Base-by-base conservation (phyloP, 1,139 yeast genomes). In the Candida buenavistaensis region DNA sequence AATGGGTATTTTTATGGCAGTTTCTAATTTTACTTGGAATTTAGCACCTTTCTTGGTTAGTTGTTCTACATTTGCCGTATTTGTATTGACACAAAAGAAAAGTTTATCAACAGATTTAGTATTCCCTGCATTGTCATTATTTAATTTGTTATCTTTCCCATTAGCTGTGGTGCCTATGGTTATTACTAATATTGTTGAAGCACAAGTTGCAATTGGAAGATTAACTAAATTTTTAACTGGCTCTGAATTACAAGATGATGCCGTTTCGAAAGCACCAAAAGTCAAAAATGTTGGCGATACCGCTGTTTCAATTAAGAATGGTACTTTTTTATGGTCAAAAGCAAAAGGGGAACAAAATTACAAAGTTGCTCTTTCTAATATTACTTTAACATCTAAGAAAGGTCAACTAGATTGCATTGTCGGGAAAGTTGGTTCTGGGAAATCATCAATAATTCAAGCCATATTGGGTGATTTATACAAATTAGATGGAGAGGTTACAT, bases 101-200 rank as follows among this genome's bases (percentile, higher is more conserved):
- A 88, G 96, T 28, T 74, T 92, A 52, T 76, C 94, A 2, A 88
- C 97, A 9, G 97, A 92, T 50, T 73, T 90, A 49, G 97, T 92
- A 8, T 92, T 92, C 76, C 97, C 99, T 10, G 96, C 97, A 1
- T 72, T 92, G 46, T 76, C 97, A 1, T 71, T 92, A 46, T 85
- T 85, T 64, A 92, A 90, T 57, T 68, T 92, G 54, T 72, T 92
- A 42, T 75, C 84, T 2, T 92, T 94, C 77, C 98, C 99, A 34
- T 72, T 92, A 46, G 92, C 95, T n/a, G 85, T 88, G 26, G 74
- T 92, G 43, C 98, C 98, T 30, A 87, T 81, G 78, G 94, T 92
- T 13, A 79, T 92, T 44, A 82, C 96, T 17, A 75, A 87, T 35
- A 63, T 88, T 38, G 82, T 92, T 41, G 98, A 92, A 59, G 90